A percentile compares a stretch with the other conserved stretches of the same genome.
These are phyloP conservation scores for Fraxinus sp. DNA, from an alignment of 305 asterid species.

Conservation along the genomic window DNA sequence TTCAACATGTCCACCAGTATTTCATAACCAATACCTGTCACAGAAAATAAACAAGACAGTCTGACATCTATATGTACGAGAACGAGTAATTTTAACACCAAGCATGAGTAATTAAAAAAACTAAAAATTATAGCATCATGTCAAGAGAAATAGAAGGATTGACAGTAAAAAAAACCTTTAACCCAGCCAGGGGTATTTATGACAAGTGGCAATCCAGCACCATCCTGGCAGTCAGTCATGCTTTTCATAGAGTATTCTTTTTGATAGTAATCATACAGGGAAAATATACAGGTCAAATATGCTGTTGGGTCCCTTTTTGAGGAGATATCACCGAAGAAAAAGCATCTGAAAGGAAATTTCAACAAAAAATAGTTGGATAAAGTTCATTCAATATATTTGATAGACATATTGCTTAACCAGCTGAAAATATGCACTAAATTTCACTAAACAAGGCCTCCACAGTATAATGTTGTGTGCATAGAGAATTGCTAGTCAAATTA, in stretches of 20 bases:
- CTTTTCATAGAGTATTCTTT: conserved; percentile 32
- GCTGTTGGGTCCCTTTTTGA: conserved; percentile 78
- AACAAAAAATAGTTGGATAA: conserved; percentile 21
- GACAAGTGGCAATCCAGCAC: conserved; percentile 66
- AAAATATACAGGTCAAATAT: conserved; percentile 55
- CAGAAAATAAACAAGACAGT: conserved; percentile 20
- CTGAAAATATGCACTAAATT: not conserved
- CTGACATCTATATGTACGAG: conserved; percentile 5
- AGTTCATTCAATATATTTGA: conserved; percentile 13
- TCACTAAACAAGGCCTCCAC: conserved; percentile 1
- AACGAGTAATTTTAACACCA: not conserved
- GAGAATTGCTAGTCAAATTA: not conserved
- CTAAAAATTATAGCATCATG: conserved; percentile 10
- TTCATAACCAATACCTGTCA: conserved; percentile 85
- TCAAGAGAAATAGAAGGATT: conserved; percentile 16
- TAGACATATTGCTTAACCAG: not conserved
- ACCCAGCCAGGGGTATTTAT: conserved; percentile 98
- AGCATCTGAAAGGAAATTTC: conserved; percentile 62
- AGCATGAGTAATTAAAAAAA: not conserved
- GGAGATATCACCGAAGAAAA: conserved; percentile 87
- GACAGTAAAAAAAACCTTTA: conserved; percentile 52
- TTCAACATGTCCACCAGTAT: conserved; percentile 74
- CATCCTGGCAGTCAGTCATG: conserved; percentile 32
- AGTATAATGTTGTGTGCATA: conserved; percentile 7
- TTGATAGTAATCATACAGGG: conserved; percentile 67